Evolutionary conservation across 352 stramenopile genomes (phyloP).

Genomic region (Hyaloperonospora arabidopsidis): DNA sequence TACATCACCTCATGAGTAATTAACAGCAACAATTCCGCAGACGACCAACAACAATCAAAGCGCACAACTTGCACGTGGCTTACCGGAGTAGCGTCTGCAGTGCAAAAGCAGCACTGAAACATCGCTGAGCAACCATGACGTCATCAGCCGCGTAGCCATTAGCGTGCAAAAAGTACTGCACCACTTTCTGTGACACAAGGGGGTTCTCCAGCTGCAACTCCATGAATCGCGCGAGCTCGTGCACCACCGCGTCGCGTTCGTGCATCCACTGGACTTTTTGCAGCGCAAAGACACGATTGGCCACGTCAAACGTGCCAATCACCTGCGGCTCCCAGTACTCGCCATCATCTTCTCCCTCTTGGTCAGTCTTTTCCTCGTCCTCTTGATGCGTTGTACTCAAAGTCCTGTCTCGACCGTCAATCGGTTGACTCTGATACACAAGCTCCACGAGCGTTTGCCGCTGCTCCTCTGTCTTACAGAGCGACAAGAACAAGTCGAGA

Average conservation of each 20-base stretch:
- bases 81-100: conserved; percentile 66
- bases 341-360: conserved; percentile 20
- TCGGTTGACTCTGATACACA: conserved; percentile 34
- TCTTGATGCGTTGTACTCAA: conserved; percentile 22
- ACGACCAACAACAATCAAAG: conserved; percentile 3
- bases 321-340: conserved; percentile 37
- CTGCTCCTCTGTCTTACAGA: conserved; percentile 62
- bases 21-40: too few species aligned
- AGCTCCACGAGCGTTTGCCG: conserved; percentile 42
- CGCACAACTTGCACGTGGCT: conserved; percentile 4
- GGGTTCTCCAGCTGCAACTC: conserved; percentile 61
- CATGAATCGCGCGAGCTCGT: conserved; percentile 68
- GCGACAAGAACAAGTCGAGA: conserved; percentile 48
- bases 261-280: conserved; percentile 62
- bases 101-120: conserved; percentile 69
- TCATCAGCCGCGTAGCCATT: conserved; percentile 49
- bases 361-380: conserved; percentile 37
- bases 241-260: conserved; percentile 47
- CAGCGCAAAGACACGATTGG: conserved; percentile 51
- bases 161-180: conserved; percentile 44
- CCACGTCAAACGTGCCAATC: conserved; percentile 48
- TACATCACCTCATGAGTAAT: conserved; percentile 1
- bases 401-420: not conserved
- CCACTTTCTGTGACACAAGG: conserved; percentile 30
- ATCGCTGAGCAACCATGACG: conserved; percentile 45